Evolutionary conservation across 73 alveolate genomes (phyloP).

Genomic region (Symbiodinium pilosum): DNA sequence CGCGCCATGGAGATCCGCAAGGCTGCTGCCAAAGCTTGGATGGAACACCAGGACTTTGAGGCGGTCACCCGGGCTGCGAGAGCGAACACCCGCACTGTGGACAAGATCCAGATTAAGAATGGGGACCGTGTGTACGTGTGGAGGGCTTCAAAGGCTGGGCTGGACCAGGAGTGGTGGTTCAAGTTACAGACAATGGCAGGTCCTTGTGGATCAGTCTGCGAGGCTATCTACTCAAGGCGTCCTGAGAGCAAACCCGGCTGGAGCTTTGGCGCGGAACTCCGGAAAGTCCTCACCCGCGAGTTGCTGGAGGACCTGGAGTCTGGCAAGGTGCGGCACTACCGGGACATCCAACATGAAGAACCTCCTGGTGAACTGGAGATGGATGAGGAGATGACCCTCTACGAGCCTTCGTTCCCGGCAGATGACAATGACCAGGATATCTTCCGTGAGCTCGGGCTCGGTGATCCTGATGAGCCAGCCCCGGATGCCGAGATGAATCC

Average conservation of each 20-base stretch:
- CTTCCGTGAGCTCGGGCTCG: not conserved
- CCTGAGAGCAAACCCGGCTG: not conserved
- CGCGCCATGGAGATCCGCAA: not conserved
- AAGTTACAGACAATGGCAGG: not conserved
- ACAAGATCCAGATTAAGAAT: not conserved
- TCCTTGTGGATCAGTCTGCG: conserved; percentile 18
- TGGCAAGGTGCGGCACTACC: not conserved
- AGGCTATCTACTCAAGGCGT: conserved; percentile 24
- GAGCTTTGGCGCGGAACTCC: conserved; percentile 4
- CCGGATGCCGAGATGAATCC: not conserved
- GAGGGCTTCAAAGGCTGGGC: not conserved
- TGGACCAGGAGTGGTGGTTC: conserved; percentile 22
- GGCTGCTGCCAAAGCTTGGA: not conserved
- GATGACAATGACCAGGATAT: not conserved
- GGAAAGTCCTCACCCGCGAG: not conserved
- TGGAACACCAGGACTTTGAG: not conserved
- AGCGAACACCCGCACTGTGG: not conserved
- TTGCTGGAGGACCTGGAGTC: conserved; percentile 1
- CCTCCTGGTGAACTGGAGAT: not conserved
- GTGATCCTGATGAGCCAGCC: too few species aligned
- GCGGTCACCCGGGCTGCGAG: not conserved
- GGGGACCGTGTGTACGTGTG: conserved; percentile 21
- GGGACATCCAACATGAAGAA: not conserved
- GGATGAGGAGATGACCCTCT: not conserved
- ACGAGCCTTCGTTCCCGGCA: not conserved